Percentiles rank a stretch among this genome's conserved stretches.
Evolutionary conservation across 192 early-diverging fungal species (phyloP).

Genomic region (Podila epigama): DNA sequence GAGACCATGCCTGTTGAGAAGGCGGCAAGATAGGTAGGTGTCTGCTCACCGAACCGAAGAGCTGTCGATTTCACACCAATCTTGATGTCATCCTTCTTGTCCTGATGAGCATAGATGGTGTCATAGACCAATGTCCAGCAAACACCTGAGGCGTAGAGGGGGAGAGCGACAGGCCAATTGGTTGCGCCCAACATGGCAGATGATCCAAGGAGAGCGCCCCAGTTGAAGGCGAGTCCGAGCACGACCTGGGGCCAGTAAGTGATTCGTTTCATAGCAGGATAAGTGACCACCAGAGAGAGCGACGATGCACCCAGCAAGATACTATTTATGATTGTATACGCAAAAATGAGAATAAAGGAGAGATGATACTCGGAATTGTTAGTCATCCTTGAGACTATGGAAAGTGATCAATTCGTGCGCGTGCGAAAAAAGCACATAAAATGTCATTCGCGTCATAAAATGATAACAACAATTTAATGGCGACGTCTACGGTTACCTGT

Average conservation of each 20-base stretch:
- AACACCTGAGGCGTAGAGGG: constrained; percentile 85
- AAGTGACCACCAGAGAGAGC: constrained; percentile 76
- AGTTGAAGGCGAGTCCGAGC: constrained; percentile 92
- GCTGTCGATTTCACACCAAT: constrained; percentile 94
- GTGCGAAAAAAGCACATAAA: too few species aligned
- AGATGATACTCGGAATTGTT: too few species aligned
- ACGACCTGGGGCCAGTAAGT: constrained; percentile 96
- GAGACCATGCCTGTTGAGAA: constrained; percentile 78
- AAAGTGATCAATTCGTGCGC: too few species aligned
- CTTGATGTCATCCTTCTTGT: constrained; percentile 88
- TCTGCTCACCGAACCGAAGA: constrained; percentile 78
- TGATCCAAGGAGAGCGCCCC: constrained; percentile 91
- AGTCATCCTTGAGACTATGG: too few species aligned
- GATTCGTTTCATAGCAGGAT: constrained; percentile 95
- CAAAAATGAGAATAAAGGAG: too few species aligned
- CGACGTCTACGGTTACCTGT: constrained; percentile 76
- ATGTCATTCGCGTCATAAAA: neutral
- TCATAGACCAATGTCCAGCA: constrained; percentile 97
- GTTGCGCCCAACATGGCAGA: constrained; percentile 75
- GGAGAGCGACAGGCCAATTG: constrained; percentile 76
- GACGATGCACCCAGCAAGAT: constrained; percentile 85
- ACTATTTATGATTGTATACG: too few species aligned
- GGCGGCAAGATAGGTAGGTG: constrained; percentile 68
- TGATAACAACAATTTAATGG: neutral
- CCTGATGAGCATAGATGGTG: constrained; percentile 97